Evolutionary conservation across 306 rosid species (phyloP).

Genomic region (Clitoria ternatea): DNA sequence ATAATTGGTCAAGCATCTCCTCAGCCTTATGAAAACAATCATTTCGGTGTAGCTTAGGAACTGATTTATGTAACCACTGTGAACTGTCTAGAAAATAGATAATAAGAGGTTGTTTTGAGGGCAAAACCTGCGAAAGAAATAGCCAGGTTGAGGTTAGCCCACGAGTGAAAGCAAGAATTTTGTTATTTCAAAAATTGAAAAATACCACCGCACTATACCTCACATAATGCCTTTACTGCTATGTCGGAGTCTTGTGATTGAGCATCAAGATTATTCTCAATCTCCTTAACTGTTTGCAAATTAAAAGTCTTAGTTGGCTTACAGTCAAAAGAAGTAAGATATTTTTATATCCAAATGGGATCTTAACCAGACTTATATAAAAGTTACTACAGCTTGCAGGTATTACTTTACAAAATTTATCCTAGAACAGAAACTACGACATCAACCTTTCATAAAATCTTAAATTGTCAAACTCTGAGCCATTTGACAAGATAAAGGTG

Average conservation of each 20-base stretch:
- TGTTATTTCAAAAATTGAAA: background rate
- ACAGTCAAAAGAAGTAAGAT: conserved; percentile 6
- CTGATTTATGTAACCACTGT: conserved; percentile 88
- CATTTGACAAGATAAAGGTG: background rate
- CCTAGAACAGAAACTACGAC: conserved; percentile 9
- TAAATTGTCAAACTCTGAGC: conserved; percentile 6
- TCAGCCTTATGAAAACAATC: conserved; percentile 75
- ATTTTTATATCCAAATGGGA: background rate
- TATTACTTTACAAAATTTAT: background rate
- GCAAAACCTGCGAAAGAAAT: conserved; percentile 61
- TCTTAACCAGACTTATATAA: background rate
- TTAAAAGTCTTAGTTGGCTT: conserved; percentile 3
- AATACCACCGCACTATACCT: conserved; percentile 48
- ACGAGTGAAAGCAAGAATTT: background rate
- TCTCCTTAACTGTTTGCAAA: conserved; percentile 60
- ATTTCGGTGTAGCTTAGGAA: conserved; percentile 65
- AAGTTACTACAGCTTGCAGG: background rate
- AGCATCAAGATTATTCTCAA: conserved; percentile 71
- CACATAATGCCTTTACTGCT: conserved; percentile 82
- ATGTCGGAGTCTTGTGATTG: conserved; percentile 74
- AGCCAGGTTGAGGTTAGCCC: conserved; percentile 11
- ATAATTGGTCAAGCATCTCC: conserved; percentile 69
- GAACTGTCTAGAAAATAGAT: conserved; percentile 93
- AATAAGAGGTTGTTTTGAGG: conserved; percentile 65
- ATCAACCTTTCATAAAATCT: conserved; percentile 3